Base-by-base conservation (phyloP, 352 stramenopile species). In the Pythium dissotocum region DNA sequence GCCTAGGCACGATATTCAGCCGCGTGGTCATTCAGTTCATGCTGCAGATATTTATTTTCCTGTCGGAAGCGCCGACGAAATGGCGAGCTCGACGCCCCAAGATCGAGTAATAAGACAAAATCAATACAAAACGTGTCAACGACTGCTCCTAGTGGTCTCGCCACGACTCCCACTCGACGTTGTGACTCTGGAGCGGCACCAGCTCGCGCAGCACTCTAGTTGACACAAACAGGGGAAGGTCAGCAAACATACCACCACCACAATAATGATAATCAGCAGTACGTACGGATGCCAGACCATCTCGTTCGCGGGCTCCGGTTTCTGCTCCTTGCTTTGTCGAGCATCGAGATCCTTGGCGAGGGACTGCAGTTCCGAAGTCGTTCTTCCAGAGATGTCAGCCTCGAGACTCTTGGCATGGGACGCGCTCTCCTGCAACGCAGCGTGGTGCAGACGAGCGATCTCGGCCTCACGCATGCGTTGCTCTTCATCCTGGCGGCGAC, bases 211-310 rank as follows among this genome's bases (percentile, higher is more conserved):
- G 73, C 48, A 94, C 82, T 6, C 86, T 94, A 55, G 24, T 38
- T 10, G 21, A 14, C 7, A 54, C 18, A 35, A 2, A 65, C 28
- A 28, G 21, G 28, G 2, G 36, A 46, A 30, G 18, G 55, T 36
- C 40, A 56, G 40, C 28, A 30, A 6, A 21, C 32, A 14, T 4
- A 38, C 51, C 18, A 56, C 8, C 30, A 73, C 30, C 63, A 53
- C 13, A 28, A 56, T 10, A 40, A 57, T 51, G 2, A 10, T 1
- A 28, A 9, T 14, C 51, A n/a, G 40, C 71, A n/a, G 24, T 62
- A 85, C 86, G 72, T 83, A 93, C 86, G 86, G 86, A 59, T 94
- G 88, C 86, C 86, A 94, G 9, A 94, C 83, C 70, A 92, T 82
- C 68, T 92, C 80, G 54, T 91, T 88, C 44, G 83, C 64, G 46